These are phyloP conservation scores for Hippophae rhamnoides DNA, from an alignment of 306 rosid genomes.

Conservation along the genomic window DNA sequence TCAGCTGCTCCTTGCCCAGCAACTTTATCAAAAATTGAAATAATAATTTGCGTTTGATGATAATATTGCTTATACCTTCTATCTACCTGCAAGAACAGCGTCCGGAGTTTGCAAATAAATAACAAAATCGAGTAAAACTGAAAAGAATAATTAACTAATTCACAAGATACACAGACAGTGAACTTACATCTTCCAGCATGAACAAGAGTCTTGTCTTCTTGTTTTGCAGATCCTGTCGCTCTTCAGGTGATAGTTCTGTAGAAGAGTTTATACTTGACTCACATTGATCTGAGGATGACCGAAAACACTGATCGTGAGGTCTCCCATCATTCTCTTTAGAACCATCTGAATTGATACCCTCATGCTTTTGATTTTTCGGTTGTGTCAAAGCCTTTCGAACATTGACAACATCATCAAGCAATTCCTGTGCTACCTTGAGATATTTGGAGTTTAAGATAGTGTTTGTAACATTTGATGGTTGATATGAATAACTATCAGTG, in stretches of 20 bases:
- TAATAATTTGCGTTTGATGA: conserved; percentile 69
- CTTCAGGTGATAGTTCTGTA: conserved; percentile 47
- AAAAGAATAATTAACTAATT: background rate
- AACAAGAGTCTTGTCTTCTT: conserved; percentile 67
- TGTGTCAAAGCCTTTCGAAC: conserved; percentile 64
- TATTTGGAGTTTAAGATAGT: conserved; percentile 34
- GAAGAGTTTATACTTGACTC: conserved; percentile 36
- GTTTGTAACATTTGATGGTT: conserved; percentile 28
- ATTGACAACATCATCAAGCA: conserved; percentile 80
- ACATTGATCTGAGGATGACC: conserved; percentile 33
- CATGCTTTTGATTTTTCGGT: conserved; percentile 32
- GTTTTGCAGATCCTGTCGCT: conserved; percentile 58
- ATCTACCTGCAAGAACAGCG: conserved; percentile 52
- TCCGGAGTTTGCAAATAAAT: background rate
- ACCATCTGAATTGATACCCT: conserved; percentile 31
- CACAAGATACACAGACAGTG: background rate
- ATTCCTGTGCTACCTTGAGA: conserved; percentile 62
- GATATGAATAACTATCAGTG: conserved; percentile 24
- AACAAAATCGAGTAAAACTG: background rate
- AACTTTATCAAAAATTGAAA: conserved; percentile 60
- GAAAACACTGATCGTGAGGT: conserved; percentile 33
- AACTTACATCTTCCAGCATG: conserved; percentile 76
- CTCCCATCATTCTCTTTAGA: conserved; percentile 53
- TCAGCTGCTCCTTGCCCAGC: conserved; percentile 81
- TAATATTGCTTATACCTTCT: conserved; percentile 66